A percentile compares a stretch with the other conserved stretches of the same genome.
Evolutionary conservation across 371 early-diverging fungal species (phyloP).

Genomic region (Mortierella sp.): DNA sequence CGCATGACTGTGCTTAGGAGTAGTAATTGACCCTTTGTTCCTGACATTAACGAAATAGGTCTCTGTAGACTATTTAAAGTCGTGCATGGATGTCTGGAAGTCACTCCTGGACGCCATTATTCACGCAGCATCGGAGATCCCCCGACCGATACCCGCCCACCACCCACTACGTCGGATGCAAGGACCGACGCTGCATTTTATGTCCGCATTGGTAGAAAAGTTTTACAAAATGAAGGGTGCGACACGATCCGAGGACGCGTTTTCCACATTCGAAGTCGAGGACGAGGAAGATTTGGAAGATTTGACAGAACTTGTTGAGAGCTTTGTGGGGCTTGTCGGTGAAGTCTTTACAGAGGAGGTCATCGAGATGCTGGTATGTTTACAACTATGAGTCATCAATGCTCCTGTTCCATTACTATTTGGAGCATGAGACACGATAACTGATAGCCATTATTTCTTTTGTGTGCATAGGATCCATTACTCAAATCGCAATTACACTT

Average conservation of each 20-base stretch:
- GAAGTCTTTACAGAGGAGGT: conserved; percentile 52
- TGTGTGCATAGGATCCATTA: conserved; percentile 33
- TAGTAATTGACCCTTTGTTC: neutral
- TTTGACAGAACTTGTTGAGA: conserved; percentile 45
- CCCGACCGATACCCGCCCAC: conserved; percentile 37
- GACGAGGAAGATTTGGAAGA: conserved; percentile 52
- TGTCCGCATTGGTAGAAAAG: conserved; percentile 45
- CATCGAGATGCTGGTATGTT: conserved; percentile 50
- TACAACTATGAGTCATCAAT: too few species aligned
- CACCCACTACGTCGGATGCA: conserved; percentile 44
- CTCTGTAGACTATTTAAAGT: conserved; percentile 47
- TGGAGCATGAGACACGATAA: neutral
- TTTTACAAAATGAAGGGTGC: conserved; percentile 57
- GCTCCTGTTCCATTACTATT: neutral
- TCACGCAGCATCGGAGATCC: conserved; percentile 25
- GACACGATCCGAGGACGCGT: conserved; percentile 45
- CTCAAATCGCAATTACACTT: conserved; percentile 35
- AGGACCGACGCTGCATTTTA: conserved; percentile 35
- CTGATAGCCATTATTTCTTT: neutral
- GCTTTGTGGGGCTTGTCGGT: conserved; percentile 48
- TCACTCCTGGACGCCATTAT: conserved; percentile 36
- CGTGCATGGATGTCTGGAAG: conserved; percentile 54
- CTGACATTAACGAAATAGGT: conserved; percentile 17
- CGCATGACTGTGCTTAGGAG: neutral
- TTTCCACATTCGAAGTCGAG: conserved; percentile 51